These are phyloP conservation scores for Paecilomyces sp. DNA, from an alignment of 2,329 filamentous ascomycete species.

Conservation along the genomic window DNA sequence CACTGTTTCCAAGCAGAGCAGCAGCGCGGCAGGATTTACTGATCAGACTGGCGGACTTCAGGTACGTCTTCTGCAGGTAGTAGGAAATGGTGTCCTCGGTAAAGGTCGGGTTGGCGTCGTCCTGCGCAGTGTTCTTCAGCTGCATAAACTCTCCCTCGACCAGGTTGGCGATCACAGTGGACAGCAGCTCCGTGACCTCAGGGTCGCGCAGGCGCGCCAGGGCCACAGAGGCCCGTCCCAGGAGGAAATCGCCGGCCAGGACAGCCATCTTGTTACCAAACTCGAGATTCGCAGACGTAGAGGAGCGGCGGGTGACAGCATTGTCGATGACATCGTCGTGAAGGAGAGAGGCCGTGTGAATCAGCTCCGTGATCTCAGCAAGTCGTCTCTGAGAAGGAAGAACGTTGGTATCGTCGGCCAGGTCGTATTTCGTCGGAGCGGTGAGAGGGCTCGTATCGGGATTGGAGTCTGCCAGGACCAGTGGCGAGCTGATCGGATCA, in stretches of 20 bases:
- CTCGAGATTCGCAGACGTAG: conserved; percentile 82
- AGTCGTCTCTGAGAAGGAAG: conserved; percentile 87
- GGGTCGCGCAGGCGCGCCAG: conserved; percentile 83
- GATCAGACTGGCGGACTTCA: conserved; percentile 93
- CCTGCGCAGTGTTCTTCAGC: conserved; percentile 86
- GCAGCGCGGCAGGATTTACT: conserved; percentile 91
- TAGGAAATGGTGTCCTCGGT: conserved; percentile 85
- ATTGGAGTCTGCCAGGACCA: conserved; percentile 72
- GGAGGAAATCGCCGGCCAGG: conserved; percentile 89
- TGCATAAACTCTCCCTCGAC: conserved; percentile 99
- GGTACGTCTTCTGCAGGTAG: conserved; percentile 96
- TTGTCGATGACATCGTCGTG: conserved; percentile 99
- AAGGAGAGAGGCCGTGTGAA: conserved; percentile 91
- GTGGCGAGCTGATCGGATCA: conserved; percentile 52
- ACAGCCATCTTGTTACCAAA: conserved; percentile 99
- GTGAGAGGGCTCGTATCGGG: conserved; percentile 56
- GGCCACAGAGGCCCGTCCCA: conserved; percentile 88
- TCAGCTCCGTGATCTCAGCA: conserved; percentile 94
- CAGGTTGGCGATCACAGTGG: conserved; percentile 93
- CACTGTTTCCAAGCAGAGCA: conserved; percentile 72
- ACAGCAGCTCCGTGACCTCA: conserved; percentile 88
- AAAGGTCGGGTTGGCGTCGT: conserved; percentile 77
- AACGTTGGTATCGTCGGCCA: conserved; percentile 51
- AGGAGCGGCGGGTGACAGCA: conserved; percentile 73
- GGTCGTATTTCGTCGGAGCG: conserved; percentile 33